phyloP scores from a whole-genome alignment of 1,284 basidiomycete species.

The Rhodotorula sp. region DNA sequence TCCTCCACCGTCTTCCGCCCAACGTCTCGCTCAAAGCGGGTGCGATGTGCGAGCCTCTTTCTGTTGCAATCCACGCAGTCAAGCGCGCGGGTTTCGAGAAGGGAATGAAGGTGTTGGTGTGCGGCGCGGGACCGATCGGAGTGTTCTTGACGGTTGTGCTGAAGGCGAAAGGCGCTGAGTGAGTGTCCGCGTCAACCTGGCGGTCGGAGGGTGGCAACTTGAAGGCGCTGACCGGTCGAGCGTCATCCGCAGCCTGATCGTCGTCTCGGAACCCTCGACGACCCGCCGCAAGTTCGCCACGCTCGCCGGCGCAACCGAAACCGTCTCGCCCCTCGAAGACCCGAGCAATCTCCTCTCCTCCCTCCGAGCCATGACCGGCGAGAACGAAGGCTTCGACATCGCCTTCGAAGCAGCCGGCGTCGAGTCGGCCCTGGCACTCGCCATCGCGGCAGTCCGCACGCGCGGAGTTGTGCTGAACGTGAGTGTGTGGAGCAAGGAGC shows the following conservation, averaged over 20 bases:
- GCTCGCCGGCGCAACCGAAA: constrained; percentile 44
- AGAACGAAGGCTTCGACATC: constrained; percentile 44
- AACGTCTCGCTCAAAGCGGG: constrained; percentile 43
- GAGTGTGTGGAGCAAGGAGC: constrained; percentile 45
- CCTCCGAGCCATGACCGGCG: constrained; percentile 41
- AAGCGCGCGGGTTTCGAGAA: constrained; percentile 44
- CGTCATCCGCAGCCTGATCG: constrained; percentile 9
- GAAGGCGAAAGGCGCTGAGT: constrained; percentile 39
- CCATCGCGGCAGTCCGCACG: constrained; percentile 43
- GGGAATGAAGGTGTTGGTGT: constrained; percentile 46
- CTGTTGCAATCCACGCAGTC: constrained; percentile 49
- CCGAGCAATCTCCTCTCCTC: constrained; percentile 37
- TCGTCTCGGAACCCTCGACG: constrained; percentile 47
- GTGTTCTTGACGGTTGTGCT: constrained; percentile 43
- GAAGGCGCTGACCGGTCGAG: background rate
- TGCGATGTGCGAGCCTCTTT: constrained; percentile 49
- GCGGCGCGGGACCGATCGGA: constrained; percentile 50
- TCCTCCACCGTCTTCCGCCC: constrained; percentile 45
- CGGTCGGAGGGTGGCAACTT: too few species aligned
- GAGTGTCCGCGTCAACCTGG: background rate
- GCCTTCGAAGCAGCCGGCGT: constrained; percentile 49
- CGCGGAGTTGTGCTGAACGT: constrained; percentile 47
- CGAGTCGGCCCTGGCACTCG: constrained; percentile 44
- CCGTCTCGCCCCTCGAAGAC: constrained; percentile 41
- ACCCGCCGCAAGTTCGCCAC: constrained; percentile 44